Conservation (phyloP, 2,329 filamentous ascomycete species). For the Xylaria sp. region DNA sequence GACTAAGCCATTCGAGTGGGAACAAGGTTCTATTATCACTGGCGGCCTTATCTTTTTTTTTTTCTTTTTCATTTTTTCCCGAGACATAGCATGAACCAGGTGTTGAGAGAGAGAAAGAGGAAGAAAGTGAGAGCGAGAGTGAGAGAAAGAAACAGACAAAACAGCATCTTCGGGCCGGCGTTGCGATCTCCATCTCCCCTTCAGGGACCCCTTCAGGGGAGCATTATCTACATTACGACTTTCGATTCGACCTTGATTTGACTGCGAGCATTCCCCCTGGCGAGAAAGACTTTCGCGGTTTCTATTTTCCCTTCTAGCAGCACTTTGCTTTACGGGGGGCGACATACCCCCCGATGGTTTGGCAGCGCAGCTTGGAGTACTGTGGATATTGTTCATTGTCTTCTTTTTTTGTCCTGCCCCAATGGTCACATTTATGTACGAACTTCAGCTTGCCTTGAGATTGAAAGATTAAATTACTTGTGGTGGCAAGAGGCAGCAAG, state of each 20-base stretch:
- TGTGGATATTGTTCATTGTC: conserved; percentile 28
- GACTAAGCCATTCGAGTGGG: conserved; percentile 22
- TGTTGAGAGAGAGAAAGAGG: too few relatives aligned
- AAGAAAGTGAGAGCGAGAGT: not conserved
- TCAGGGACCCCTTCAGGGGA: too few relatives aligned
- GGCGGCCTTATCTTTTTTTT: conserved; percentile 27
- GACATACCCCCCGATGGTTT: conserved; percentile 20
- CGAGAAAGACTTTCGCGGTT: conserved; percentile 23
- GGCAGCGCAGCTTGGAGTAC: conserved; percentile 36
- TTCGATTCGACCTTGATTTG: conserved; percentile 25
- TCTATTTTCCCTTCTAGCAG: conserved; percentile 27
- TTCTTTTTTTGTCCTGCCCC: conserved; percentile 29
- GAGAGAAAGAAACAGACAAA: conserved; percentile 25
- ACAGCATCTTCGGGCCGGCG: conserved; percentile 38
- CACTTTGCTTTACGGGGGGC: conserved; percentile 27
- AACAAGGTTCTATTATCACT: conserved; percentile 19
- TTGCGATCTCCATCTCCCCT: conserved; percentile 31
- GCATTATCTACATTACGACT: conserved; percentile 24
- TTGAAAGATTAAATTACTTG: conserved; percentile 15
- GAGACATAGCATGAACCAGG: conserved; percentile 34
- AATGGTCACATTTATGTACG: conserved; percentile 11
- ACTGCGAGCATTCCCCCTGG: conserved; percentile 13
- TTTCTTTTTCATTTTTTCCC: too few relatives aligned
- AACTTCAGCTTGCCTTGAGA: conserved; percentile 12
- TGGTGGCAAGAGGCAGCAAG: conserved; percentile 10